Evolutionary conservation across 1,284 basidiomycete genomes (phyloP).

Genomic region (Anthracocystis walkeri): DNA sequence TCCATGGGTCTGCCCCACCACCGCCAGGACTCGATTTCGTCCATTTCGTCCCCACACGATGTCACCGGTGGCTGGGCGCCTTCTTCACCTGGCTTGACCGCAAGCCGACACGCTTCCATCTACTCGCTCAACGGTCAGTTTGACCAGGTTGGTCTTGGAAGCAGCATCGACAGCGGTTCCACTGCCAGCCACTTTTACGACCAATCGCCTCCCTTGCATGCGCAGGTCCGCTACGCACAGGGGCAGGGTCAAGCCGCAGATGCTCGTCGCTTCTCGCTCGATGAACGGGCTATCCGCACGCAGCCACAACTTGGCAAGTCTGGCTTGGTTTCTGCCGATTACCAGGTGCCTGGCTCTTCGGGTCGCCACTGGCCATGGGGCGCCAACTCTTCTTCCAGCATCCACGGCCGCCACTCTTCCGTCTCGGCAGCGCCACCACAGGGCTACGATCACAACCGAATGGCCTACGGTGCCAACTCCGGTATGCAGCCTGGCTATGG

Average conservation of each 20-base stretch:
- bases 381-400: slow-evolving; percentile 20
- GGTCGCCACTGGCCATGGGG: slow-evolving; percentile 58
- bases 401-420: slow-evolving; percentile 51
- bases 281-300: slow-evolving; percentile 47
- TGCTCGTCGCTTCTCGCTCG: slow-evolving; percentile 51
- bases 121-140: slow-evolving; percentile 54
- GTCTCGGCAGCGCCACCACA: slow-evolving; percentile 48
- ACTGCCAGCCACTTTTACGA: slow-evolving; percentile 51
- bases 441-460: slow-evolving; percentile 46
- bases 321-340: slow-evolving; percentile 45
- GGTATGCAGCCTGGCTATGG: slow-evolving; percentile 35
- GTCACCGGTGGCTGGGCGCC: slow-evolving; percentile 49
- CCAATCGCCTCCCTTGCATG: slow-evolving; percentile 48
- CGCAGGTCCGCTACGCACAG: slow-evolving; percentile 50
- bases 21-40: slow-evolving; percentile 47
- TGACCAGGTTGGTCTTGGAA: slow-evolving; percentile 49
- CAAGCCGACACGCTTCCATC: slow-evolving; percentile 51
- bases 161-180: slow-evolving; percentile 46
- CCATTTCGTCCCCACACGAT: slow-evolving; percentile 52
- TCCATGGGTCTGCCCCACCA: slow-evolving; percentile 46
- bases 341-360: slow-evolving; percentile 40
- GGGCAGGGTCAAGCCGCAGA: slow-evolving; percentile 43
- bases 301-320: slow-evolving; percentile 49
- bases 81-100: slow-evolving; percentile 44
- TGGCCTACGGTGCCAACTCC: slow-evolving; percentile 46